These are phyloP conservation scores for Fusarium sp. DNA, from an alignment of 2,329 filamentous ascomycete species.

Conservation along the genomic window DNA sequence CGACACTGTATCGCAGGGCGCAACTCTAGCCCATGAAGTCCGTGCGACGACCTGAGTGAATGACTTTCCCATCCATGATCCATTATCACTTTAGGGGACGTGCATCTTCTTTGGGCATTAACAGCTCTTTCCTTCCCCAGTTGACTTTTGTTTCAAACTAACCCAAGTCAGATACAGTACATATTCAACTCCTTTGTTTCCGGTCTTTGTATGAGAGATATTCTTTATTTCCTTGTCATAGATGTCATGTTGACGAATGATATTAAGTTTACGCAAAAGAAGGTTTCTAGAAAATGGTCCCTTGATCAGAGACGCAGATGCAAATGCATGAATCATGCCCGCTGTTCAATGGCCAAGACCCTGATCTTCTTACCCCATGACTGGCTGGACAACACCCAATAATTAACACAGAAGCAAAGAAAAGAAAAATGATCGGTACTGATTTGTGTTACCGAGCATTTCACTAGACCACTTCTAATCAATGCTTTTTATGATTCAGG, in stretches of 20 bases:
- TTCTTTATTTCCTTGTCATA: background rate
- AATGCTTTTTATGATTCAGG: conserved; percentile 33
- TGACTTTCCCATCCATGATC: background rate
- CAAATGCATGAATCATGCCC: conserved; percentile 22
- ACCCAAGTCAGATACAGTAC: conserved; percentile 15
- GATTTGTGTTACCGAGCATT: conserved; percentile 28
- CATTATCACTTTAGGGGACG: conserved; percentile 13
- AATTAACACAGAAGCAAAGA: background rate
- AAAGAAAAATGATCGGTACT: conserved; percentile 7
- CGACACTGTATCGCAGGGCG: conserved; percentile 29
- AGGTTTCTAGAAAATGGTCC: conserved; percentile 18
- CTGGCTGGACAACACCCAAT: background rate
- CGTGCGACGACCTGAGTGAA: conserved; percentile 27
- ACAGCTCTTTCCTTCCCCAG: conserved; percentile 9
- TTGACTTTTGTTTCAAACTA: conserved; percentile 48
- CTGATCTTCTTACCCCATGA: background rate
- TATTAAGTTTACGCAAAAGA: background rate
- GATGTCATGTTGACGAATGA: background rate
- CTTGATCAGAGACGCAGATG: background rate
- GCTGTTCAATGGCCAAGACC: conserved; percentile 16
- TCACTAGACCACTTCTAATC: conserved; percentile 15
- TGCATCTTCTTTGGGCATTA: conserved; percentile 41
- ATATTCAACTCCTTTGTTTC: background rate
- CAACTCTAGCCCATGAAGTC: conserved; percentile 23
- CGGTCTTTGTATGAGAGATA: background rate